Evolutionary conservation across 257 asterid genomes (phyloP), one percentile per base, ranked within the genome.

Genomic region (Phtheirospermum japonicum): DNA sequence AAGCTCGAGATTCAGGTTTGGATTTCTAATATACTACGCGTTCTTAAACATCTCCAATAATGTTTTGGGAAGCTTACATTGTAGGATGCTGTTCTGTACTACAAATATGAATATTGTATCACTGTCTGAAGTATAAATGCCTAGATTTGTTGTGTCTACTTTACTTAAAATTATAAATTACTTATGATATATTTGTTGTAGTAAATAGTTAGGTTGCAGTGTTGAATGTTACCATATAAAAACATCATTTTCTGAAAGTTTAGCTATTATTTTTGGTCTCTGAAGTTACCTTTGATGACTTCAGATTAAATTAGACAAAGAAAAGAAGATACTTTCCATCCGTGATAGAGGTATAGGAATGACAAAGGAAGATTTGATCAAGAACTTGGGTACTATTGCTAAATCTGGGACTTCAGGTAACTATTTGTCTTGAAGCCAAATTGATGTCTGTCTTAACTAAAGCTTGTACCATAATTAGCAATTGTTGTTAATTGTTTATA

Each of bases 361-460:
- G 99, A 92, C 99, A 26, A 92, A 92, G 76, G 99, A 92, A 67
- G 99, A 92, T 70, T 74, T 92, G 73, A 80, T 87, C 61, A 92
- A 92, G 87, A 89, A 89, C 67, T 76, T 92, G 95, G 99, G 99
- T 37, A 92, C 99, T 63, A 92, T 92, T 50, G 99, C 99, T 31
- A 92, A 92, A 57, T 92, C 99, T 64, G 96, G 99, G 78, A 92
- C 99, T 64, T 92, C 96, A 81, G 98, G 98, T 92, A 73, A 28
- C 13, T 63, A 13, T 0, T 31, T 31, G 18, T 57, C 16, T 17
- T 70, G 61, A 14, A 7, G 30, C 19, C 4, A 16, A 30, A 45
- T 52, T 62, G 16, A 34, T 71, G 52, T 36, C 9, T 43, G 19
- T 23, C 32, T 39, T 20, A 26, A 9, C 13, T 67, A 36, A 46